A percentile compares a stretch with the other conserved stretches of the same genome.
Evolutionary conservation across 106 monocot genomes (phyloP).

Genomic region (Acanthochlamys bracteata): DNA sequence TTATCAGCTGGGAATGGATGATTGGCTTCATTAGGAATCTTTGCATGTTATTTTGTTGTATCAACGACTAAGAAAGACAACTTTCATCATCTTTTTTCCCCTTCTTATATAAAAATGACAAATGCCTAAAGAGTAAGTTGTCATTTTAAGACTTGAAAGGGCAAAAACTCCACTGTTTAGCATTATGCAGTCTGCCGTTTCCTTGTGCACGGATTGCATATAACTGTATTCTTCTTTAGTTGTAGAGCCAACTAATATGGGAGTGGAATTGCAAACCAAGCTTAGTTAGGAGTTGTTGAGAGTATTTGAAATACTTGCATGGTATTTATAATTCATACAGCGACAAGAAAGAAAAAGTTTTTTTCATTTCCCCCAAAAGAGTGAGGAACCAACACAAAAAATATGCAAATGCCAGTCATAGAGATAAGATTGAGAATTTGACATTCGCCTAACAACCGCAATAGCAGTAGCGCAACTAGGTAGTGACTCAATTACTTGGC

Average conservation of each 20-base stretch:
- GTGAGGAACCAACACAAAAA: not conserved
- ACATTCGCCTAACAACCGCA: slow-evolving; percentile 4
- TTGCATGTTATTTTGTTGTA: slow-evolving; percentile 8
- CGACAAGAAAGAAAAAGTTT: too few species aligned
- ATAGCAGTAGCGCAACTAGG: not conserved
- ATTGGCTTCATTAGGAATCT: slow-evolving; percentile 5
- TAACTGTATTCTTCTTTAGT: too few species aligned
- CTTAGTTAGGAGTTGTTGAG: too few species aligned
- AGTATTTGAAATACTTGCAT: too few species aligned
- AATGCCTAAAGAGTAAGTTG: not conserved
- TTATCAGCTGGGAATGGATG: not conserved
- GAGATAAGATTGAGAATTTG: not conserved
- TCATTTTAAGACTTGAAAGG: not conserved
- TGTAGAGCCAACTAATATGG: too few species aligned
- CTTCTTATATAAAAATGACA: not conserved
- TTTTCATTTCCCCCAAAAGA: not conserved
- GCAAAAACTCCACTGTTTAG: too few species aligned
- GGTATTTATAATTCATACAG: too few species aligned
- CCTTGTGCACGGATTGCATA: too few species aligned
- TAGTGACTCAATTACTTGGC: not conserved
- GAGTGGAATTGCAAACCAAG: too few species aligned
- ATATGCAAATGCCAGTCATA: slow-evolving; percentile 4
- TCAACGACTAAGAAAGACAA: slow-evolving; percentile 11
- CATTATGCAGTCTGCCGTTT: too few species aligned
- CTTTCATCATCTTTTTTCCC: too few species aligned